Evolutionary conservation across 163 green algal species (phyloP).

Genomic region (Coccomyxa subellipsoidea): DNA sequence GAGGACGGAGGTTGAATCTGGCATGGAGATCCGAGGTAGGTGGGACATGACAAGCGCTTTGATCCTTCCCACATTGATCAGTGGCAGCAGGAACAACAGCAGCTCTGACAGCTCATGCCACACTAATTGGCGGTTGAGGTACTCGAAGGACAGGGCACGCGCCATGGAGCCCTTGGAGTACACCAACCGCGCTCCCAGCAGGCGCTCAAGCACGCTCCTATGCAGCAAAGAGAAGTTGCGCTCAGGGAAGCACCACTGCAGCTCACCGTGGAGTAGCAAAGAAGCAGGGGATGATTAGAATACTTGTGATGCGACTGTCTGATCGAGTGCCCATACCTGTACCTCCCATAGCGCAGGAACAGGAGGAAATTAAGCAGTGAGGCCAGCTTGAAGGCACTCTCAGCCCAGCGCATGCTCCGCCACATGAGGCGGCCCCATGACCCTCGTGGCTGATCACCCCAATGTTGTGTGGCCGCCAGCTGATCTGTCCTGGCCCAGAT

Average conservation of each 20-base stretch:
- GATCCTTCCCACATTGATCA: slow-evolving; percentile 58
- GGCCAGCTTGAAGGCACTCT: slow-evolving; percentile 49
- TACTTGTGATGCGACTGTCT: background rate
- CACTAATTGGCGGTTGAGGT: slow-evolving; percentile 93
- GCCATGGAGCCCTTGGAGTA: slow-evolving; percentile 67
- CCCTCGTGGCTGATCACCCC: background rate
- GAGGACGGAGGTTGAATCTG: background rate
- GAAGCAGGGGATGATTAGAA: background rate
- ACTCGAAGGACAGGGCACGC: slow-evolving; percentile 85
- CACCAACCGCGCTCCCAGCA: slow-evolving; percentile 70
- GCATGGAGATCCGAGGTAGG: slow-evolving; percentile 34
- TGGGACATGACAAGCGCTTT: slow-evolving; percentile 31
- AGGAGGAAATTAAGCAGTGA: slow-evolving; percentile 66
- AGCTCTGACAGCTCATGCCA: slow-evolving; percentile 85
- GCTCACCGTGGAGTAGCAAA: background rate
- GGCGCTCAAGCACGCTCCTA: slow-evolving; percentile 77
- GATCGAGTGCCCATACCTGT: slow-evolving; percentile 43
- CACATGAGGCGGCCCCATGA: slow-evolving; percentile 30
- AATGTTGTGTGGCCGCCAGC: background rate
- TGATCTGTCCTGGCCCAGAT: slow-evolving; percentile 47
- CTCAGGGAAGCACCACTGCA: background rate
- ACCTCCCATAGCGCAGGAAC: slow-evolving; percentile 73
- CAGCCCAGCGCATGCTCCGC: slow-evolving; percentile 38
- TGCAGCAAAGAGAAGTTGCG: slow-evolving; percentile 4
- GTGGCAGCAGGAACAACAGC: slow-evolving; percentile 80